Evolutionary conservation across 2,329 filamentous ascomycete genomes (phyloP).

Genomic region (Hypocreales sp.): DNA sequence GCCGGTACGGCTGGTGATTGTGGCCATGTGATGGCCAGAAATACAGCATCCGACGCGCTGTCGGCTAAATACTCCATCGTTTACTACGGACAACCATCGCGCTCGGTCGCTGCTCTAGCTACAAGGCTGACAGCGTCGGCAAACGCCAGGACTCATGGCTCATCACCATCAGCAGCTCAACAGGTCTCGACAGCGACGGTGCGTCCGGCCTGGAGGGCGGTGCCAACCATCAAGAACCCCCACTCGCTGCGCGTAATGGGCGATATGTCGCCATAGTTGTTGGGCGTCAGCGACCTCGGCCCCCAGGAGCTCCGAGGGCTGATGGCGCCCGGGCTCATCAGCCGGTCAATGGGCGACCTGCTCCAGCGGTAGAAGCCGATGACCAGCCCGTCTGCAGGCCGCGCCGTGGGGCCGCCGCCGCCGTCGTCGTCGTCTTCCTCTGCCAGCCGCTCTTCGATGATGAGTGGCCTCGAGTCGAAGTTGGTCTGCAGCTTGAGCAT

Average conservation of each 20-base stretch:
- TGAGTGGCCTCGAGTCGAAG: constrained; percentile 13
- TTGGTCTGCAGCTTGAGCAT: constrained; percentile 27
- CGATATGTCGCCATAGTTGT: constrained; percentile 45
- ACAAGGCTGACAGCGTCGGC: background rate
- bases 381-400: constrained; percentile 15
- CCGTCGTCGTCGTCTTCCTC: constrained; percentile 13
- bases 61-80: no score
- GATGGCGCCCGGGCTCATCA: constrained; percentile 17
- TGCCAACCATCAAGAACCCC: constrained; percentile 41
- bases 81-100: no score
- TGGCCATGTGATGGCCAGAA: no score
- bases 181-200: constrained; percentile 37
- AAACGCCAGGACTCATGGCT: background rate
- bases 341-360: constrained; percentile 26
- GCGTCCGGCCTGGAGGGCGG: constrained; percentile 24
- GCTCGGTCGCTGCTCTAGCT: no score
- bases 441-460: no score
- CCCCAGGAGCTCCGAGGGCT: constrained; percentile 8
- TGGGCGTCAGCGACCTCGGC: constrained; percentile 38
- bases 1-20: constrained; percentile 69
- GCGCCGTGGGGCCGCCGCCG: constrained; percentile 22
- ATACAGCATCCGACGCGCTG: no score
- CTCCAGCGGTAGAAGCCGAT: constrained; percentile 14
- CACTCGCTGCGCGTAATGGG: constrained; percentile 47
- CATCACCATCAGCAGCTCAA: constrained; percentile 14